Evolutionary conservation across 2,329 filamentous ascomycete species (phyloP), one percentile per base, ranked within the genome.

Genomic region (Cordyceps cateniannulata): DNA sequence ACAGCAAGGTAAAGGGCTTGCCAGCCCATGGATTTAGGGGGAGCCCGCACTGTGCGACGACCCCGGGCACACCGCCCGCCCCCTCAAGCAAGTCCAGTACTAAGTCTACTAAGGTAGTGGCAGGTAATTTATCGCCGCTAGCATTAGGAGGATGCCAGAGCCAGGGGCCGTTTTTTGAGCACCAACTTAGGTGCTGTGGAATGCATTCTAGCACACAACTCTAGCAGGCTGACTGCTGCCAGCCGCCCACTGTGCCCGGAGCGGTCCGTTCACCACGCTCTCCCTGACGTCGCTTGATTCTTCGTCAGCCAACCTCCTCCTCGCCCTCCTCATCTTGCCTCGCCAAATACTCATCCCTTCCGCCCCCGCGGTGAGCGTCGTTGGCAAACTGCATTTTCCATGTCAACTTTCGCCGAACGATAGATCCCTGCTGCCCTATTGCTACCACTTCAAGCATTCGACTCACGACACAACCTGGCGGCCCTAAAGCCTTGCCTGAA

Each of bases 281-380:
- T 61, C 59, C 59, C 59, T 61, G 52, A 55, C 59, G 44, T 61
- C 52, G 59, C 45, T 49, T 49, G 54, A 61, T 52, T 50, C 59
- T 56, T 61, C 51, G 44, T 61, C 59, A 55, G 59, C 59, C 59
- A 61, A 61, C 59, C 59, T 61, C 59, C 59, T 60, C 58, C 22
- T 44, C 59, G 38, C 29, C 22, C 45, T 50, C 38, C 35, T 55
- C 52, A 50, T 56, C 44, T 61, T 45, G 52, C 59, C 38, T 56
- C 20, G 51, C 24, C 51, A 61, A 18, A 27, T 14, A 50, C 52
- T 9, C 42, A 56, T 61, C 38, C n/a, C 27, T 59, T 45, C 22
- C 32, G 53, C 20, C 32, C 40, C 25, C 48, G 47, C 57, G 48
- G 57, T 16, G 57, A 52, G 49, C 27, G 27, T 38, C 49, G 49